phyloP scores from a whole-genome alignment of 2,329 filamentous ascomycete genomes.

The Chaetomium strumarium region DNA sequence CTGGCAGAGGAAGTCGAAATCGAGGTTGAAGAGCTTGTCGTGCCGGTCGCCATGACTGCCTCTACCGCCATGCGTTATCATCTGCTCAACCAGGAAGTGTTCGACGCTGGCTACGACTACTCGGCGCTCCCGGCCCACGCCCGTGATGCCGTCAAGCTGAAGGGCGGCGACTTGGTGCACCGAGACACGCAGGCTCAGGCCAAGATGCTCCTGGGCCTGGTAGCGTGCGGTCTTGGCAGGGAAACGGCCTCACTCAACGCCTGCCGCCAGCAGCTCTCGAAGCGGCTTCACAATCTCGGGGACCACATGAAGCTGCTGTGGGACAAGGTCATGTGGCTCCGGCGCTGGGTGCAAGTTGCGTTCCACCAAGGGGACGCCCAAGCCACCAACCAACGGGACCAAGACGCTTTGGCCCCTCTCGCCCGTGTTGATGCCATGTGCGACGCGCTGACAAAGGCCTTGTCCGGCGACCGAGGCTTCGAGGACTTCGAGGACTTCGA shows the following conservation, averaged over 20 bases:
- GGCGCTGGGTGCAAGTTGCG: constrained; percentile 6
- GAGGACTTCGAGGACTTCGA: constrained; percentile 11
- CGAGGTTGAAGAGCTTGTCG: constrained; percentile 1
- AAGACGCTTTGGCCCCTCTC: neutral
- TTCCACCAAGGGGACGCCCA: neutral
- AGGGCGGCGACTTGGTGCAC: constrained; percentile 2
- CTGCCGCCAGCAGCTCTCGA: neutral
- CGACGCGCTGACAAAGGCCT: neutral
- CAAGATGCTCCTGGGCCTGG: constrained; percentile 14
- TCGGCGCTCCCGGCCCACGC: constrained; percentile 11
- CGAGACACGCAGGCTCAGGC: neutral
- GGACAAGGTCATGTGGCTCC: constrained; percentile 22
- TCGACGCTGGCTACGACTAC: constrained; percentile 17
- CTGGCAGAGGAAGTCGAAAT: constrained; percentile 22
- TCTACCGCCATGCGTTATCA: constrained; percentile 11
- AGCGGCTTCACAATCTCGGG: neutral
- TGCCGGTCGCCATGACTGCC: constrained; percentile 8
- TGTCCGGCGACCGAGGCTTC: neutral
- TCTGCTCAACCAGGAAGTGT: constrained; percentile 12
- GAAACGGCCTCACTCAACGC: constrained; percentile 11
- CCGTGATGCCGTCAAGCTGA: constrained; percentile 2
- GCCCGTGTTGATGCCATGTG: constrained; percentile 1
- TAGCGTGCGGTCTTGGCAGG: constrained; percentile 5
- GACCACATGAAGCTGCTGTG: constrained; percentile 27
- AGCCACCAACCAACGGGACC: neutral